Conservation (phyloP, 371 early-diverging fungal genomes). For the Cokeromyces recurvatus region DNA sequence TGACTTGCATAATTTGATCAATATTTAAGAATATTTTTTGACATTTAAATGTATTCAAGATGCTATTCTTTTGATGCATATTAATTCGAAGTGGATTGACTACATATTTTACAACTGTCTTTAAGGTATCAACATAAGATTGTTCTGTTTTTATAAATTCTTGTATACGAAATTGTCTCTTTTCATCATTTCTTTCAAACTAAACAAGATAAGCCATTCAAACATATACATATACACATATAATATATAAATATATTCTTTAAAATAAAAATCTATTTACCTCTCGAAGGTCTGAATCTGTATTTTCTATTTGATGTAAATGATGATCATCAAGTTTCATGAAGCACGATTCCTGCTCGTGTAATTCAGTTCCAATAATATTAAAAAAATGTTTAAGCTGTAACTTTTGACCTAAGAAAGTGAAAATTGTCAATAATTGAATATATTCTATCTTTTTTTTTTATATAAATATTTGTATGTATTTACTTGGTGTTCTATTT, state of each 20-base stretch:
- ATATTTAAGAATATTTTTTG: constrained; percentile 44
- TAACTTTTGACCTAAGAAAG: constrained; percentile 9
- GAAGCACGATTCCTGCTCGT: neutral
- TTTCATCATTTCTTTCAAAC: constrained; percentile 23
- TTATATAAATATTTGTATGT: neutral
- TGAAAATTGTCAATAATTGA: neutral
- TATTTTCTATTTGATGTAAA: neutral
- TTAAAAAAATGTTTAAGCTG: constrained; percentile 22
- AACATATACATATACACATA: too few species aligned
- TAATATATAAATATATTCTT: too few species aligned
- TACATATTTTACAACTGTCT: constrained; percentile 25
- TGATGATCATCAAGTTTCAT: neutral
- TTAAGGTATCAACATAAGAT: constrained; percentile 35
- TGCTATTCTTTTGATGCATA: constrained; percentile 17
- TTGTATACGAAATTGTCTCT: constrained; percentile 25
- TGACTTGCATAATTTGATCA: constrained; percentile 30
- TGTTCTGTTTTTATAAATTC: constrained; percentile 41
- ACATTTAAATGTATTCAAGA: constrained; percentile 35
- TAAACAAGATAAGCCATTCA: neutral
- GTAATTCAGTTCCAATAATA: constrained; percentile 14
- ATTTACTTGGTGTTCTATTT: constrained; percentile 19
- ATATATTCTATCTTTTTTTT: neutral
- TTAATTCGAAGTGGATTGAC: constrained; percentile 24
- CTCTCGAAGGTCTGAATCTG: neutral
- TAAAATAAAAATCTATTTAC: neutral